Base-by-base conservation (phyloP, 2,329 filamentous ascomycete species). In the Xylaria sp. region DNA sequence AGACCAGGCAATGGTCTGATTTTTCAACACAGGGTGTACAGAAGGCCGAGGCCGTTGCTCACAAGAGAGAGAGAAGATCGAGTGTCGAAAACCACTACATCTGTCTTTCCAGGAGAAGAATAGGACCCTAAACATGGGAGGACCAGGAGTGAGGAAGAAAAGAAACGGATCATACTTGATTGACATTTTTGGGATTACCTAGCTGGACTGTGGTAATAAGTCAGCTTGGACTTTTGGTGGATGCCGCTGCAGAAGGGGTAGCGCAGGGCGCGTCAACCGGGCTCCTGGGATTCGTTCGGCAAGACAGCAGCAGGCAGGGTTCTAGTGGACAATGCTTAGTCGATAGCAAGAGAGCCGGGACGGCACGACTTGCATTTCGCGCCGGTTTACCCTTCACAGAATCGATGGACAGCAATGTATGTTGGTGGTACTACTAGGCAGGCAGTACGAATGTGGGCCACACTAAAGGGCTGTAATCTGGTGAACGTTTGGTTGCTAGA, bases 141-240 rank as follows among this genome's bases (percentile, higher is more conserved):
- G 66, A 26, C 33, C 40, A 40, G 49, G 36, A 36, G 33, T 23
- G 61, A 67, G 26, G 54, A 70, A 71, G 66, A 66, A 69, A 73
- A 71, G 66, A 74, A 71, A 72, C 62, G 76, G 69, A 75, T 72
- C 75, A 72, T 78, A 78, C 77, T 78, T 82, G 78, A 82, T 81
- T 77, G 80, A 82, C 80, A 82, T 82, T 76, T 75, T 75, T 76
- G 70, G 64, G 71, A 77, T n/a, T 63, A 48, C 59, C 62, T 60
- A 73, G 62, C 49, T 68, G 74, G 72, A 71, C 73, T 75, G 74
- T 77, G 74, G 75, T 75, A 76, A 75, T 73, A 75, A 73, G 73
- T 74, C 70, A 57, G 67, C 63, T 66, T 67, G 46, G 53, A 62
- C 46, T 38, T 56, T 31, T 60, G 59, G 66, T 71, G 67, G 66